Evolutionary conservation across 495 filamentous ascomycete species (phyloP).

Genomic region (Glarea lozoyensis): DNA sequence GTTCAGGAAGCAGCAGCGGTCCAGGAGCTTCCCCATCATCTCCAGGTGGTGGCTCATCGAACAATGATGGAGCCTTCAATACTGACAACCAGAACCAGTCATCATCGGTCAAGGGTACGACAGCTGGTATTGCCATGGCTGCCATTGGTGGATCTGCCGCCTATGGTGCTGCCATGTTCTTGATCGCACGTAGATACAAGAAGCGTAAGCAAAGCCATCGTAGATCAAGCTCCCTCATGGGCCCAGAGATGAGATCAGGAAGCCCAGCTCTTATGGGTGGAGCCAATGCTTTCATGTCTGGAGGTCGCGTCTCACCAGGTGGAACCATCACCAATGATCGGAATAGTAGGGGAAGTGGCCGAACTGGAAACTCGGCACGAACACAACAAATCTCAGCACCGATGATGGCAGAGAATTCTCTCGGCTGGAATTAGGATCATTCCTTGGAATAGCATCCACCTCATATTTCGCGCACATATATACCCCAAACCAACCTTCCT

Average conservation of each 20-base stretch:
- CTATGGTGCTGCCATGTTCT: conserved; percentile 99
- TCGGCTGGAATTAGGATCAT: conserved; percentile 95
- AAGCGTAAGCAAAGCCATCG: conserved; percentile 73
- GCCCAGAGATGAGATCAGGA: conserved; percentile 42
- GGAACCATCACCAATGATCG: conserved; percentile 36
- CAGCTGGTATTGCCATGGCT: conserved; percentile 74
- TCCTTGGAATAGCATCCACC: conserved; percentile 9
- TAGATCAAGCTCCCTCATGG: conserved; percentile 61
- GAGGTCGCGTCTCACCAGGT: conserved; percentile 42
- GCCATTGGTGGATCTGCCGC: conserved; percentile 72
- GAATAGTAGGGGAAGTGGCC: conserved; percentile 59
- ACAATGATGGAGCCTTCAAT: conserved; percentile 29
- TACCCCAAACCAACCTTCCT: conserved; percentile 13
- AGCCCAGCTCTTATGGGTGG: conserved; percentile 49
- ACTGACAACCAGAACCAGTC: conserved; percentile 28
- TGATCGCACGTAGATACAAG: conserved; percentile 88
- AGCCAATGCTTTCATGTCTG: conserved; percentile 37
- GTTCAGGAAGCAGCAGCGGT: conserved; percentile 20
- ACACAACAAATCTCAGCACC: conserved; percentile 67
- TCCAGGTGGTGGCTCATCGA: conserved; percentile 19
- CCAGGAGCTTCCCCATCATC: conserved; percentile 12
- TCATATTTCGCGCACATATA: conserved; percentile 4
- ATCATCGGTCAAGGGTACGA: conserved; percentile 56
- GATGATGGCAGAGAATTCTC: conserved; percentile 93
- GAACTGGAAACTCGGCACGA: conserved; percentile 66